Evolutionary conservation across 1,139 yeast species (phyloP), one percentile per base, ranked within the genome.

Genomic region (Blastobotrys malaysiensis): DNA sequence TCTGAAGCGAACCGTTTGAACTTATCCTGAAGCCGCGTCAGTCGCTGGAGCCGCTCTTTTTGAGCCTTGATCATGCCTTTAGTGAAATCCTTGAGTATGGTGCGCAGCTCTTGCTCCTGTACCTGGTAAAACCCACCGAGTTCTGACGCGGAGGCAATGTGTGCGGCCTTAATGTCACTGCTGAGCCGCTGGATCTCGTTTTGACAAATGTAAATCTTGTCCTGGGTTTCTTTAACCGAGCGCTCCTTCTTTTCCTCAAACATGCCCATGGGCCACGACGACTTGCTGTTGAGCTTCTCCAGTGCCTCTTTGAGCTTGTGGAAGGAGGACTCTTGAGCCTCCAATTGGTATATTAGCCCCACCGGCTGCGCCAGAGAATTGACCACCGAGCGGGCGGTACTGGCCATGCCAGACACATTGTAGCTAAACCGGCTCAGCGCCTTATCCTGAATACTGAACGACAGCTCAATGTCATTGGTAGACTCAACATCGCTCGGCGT

Each of bases 1-100:
- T 39, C 19, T 14, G 26, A 20, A 11, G 24, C 46, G 46, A 43
- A 19, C 4, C 22, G 46, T 26, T 50, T 50, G 46, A 54, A 51
- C 22, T 56, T 55, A 1, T 53, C 48, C 19, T 57, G 50, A n/a
- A 62, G 50, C 13, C 67, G 59, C 45, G 57, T 53, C 44, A 68
- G 56, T 31, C 65, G 52, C 36, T 55, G 54, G 81, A 80, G 65
- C 73, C 79, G 60, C 49, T 70, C 74, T 50, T 63, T 63, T 27
- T 69, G 66, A 46, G 63, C 56, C 49, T 62, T 63, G 21, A 74
- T 59, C 57, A 65, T 64, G 36, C 58, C 59, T 19, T 49, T 53
- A 0, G 71, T 62, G 55, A 65, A 68, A 39, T 62, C 62, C 49
- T 61, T 60, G 22, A 77, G 61, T 7, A 69, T 57, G 14, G 64